Evolutionary conservation across 2,329 filamentous ascomycete species (phyloP), one percentile per base, ranked within the genome.

Genomic region (Cyphellophora europaea): DNA sequence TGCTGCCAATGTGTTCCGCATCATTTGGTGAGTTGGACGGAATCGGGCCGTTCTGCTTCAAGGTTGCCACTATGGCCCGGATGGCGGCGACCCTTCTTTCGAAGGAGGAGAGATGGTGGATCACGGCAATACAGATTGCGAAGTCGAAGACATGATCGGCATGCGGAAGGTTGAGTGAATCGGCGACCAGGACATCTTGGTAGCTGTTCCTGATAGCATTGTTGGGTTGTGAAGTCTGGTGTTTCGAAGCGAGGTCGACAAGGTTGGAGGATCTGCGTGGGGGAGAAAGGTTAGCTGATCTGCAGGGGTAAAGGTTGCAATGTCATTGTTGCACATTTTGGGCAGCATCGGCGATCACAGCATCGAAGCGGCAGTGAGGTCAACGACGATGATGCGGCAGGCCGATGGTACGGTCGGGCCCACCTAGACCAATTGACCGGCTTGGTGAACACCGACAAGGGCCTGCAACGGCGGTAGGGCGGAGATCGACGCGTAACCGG

Each of bases 121-220:
- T 69, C 8, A 96, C 91, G 31, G 91, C 91, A 51, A 98, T 88
- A 51, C 82, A 91, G 47, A 96, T 91, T 38, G 77, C 87, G 56
- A 96, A 96, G 59, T 96, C 89, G 54, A 83, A 82, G 51, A 39
- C 48, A 12, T 49, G 51, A 43, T 55, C 39, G 8, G 75, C 82
- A 57, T 94, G 89, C 3, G 91, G 91, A 13, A 95, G 71, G n/a
- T 70, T 69, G 6, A 96, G 70, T 32, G 78, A 81, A 57, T 96
- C 89, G 21, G 88, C 88, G 27, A 94, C 77, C 15, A 32, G 13
- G 5, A 19, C 30, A 6, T 25, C 21, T n/a, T 25, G 21, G 8
- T n/a, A n/a, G 21, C 21, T 25, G 8, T 8, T n/a, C 8, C 21
- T n/a, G 19, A 86, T 58, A 12, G 80, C 75, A 42, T 80, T 72